Evolutionary conservation across 129 eudicot species (phyloP), one percentile per base, ranked within the genome.

Genomic region (Centrapalus pauciflorus): DNA sequence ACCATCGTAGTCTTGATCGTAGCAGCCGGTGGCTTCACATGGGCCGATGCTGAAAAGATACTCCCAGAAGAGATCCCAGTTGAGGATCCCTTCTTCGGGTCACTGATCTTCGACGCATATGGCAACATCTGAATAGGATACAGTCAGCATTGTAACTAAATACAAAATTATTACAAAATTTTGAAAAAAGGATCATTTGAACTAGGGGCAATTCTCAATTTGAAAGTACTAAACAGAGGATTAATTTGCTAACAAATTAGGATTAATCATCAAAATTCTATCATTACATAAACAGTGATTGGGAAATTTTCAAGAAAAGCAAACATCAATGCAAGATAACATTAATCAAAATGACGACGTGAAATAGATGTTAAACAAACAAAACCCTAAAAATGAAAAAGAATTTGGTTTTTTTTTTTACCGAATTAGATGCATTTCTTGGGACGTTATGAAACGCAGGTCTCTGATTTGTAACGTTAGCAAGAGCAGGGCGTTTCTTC

Each of bases 401-500:
- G 43, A 37, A 55, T 4, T 11, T 14, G 32, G 19, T 20, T 7
- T 8, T 61, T 76, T 13, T 20, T 7, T 8, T 61, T 76, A 85
- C 92, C 87, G 76, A 14, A 61, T 57, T 76, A 5, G 82, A 67
- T 0, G 77, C 45, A 55, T 7, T 83, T 21, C 82, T 45, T 3
- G 69, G 29, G n/a, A 32, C 60, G 23, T 26, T 69, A 33, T 63
- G 76, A 17, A 69, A 43, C 0, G 74, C 28, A 25, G 75, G 79
- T 40, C 80, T 55, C 76, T 79, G 92, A 67, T 85, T 85, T 4
- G 87, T 79, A n/a, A 85, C 74, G 54, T 85, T 79, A 4, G 85
- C 81, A 1, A 85, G 83, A 40, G 92, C 87, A 40, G 88, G 92
- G 26, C 92, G 69, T 61, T 85, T 85, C 85, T 85, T 85, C 1